Conservation (phyloP, 1,284 basidiomycete genomes). For the Ganoderma multipileum region DNA sequence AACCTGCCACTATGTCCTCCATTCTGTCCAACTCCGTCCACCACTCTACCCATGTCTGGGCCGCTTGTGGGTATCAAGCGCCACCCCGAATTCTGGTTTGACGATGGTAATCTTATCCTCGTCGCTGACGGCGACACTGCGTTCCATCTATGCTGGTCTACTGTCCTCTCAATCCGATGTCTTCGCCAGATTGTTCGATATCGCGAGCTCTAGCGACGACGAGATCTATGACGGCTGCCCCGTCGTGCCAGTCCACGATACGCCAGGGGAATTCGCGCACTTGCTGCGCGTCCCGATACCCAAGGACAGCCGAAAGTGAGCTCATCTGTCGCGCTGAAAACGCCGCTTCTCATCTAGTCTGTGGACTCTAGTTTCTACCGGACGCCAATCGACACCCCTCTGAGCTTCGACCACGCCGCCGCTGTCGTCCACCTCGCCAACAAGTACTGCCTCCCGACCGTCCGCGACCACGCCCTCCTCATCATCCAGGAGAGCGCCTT, state of each 20-base stretch:
- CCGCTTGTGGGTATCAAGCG: not conserved
- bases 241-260: constrained; percentile 26
- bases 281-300: not conserved
- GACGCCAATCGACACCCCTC: not conserved
- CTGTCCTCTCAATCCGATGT: constrained; percentile 27
- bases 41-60: not conserved
- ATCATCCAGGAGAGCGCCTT: not conserved
- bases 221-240: constrained; percentile 23
- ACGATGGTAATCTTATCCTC: constrained; percentile 5
- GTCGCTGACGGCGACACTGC: not conserved
- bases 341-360: too few relatives aligned
- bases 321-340: too few relatives aligned
- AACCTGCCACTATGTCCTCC: not conserved
- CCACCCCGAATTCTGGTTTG: not conserved
- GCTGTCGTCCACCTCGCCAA: constrained; percentile 4
- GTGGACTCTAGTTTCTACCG: not conserved
- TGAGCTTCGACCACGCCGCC: constrained; percentile 1
- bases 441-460: not conserved
- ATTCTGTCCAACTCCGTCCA: not conserved
- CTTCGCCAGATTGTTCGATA: constrained; percentile 27
- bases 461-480: not conserved
- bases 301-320: not conserved
- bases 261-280: constrained; percentile 13
- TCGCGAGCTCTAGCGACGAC: constrained; percentile 22
- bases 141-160: constrained; percentile 27